A percentile compares a stretch with the other conserved stretches of the same genome.
Conservation (phyloP, 2,329 filamentous ascomycete species). For the Fusarium annulatum region DNA sequence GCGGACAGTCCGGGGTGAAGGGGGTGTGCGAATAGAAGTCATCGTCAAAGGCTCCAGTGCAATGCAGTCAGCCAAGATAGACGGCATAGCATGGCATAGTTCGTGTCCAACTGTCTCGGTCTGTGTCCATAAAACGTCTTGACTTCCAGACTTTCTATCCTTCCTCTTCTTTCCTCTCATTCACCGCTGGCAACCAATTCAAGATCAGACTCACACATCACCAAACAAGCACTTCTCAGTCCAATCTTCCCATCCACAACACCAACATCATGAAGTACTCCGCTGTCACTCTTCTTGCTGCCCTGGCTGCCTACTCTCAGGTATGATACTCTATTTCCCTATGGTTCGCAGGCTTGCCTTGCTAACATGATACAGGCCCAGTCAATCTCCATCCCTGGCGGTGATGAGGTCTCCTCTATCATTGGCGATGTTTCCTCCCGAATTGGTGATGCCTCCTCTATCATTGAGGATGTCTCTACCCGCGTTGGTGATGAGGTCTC, state of each 20-base stretch:
- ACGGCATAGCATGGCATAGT: constrained; percentile 6
- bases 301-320: constrained; percentile 45
- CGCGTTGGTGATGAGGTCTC: constrained; percentile 16
- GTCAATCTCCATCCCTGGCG: constrained; percentile 13
- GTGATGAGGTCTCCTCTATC: constrained; percentile 23
- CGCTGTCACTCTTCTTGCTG: constrained; percentile 46
- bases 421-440: constrained; percentile 22
- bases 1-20: constrained; percentile 29
- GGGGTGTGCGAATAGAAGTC: constrained; percentile 29
- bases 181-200: constrained; percentile 16
- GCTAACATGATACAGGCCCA: constrained; percentile 30
- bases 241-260: constrained; percentile 12
- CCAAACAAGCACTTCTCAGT: constrained; percentile 14
- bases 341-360: neutral
- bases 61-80: constrained; percentile 17
- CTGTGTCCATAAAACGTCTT: constrained; percentile 36
- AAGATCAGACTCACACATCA: constrained; percentile 4
- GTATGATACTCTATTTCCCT: constrained; percentile 4
- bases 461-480: constrained; percentile 18
- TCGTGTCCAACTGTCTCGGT: constrained; percentile 9
- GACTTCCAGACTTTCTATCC: constrained; percentile 9
- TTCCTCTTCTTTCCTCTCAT: constrained; percentile 5
- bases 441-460: constrained; percentile 15
- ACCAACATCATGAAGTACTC: constrained; percentile 53
- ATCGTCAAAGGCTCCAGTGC: constrained; percentile 9